A percentile compares a stretch with the other conserved stretches of the same genome.
These are phyloP conservation scores for Raphanus hybrid DNA, from an alignment of 441 rosid genomes.

Conservation along the genomic window DNA sequence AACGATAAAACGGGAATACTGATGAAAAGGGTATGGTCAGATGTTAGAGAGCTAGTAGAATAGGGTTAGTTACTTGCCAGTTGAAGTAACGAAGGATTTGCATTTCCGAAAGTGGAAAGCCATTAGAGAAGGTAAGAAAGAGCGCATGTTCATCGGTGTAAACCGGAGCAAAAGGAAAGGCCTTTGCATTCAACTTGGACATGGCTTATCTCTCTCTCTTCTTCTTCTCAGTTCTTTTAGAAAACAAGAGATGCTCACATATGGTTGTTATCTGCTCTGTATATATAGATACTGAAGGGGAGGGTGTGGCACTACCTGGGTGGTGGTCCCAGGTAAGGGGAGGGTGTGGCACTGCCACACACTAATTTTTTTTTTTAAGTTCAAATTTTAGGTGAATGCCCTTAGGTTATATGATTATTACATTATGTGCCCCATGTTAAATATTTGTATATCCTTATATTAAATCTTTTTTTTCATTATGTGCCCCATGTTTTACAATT, in stretches of 20 bases:
- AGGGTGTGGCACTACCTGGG: too few species aligned
- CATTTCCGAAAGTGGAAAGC: conserved; percentile 10
- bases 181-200: not conserved
- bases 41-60: not conserved
- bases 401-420: too few species aligned
- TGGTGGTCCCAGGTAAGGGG: too few species aligned
- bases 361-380: too few species aligned
- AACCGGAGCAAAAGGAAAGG: not conserved
- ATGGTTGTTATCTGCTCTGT: too few species aligned
- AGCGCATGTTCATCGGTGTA: not conserved
- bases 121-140: conserved; percentile 15
- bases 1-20: not conserved
- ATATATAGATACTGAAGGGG: too few species aligned
- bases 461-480: too few species aligned
- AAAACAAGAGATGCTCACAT: not conserved
- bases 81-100: not conserved
- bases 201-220: not conserved
- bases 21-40: not conserved
- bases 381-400: too few species aligned
- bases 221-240: not conserved
- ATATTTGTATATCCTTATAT: too few species aligned
- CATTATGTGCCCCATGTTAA: too few species aligned
- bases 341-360: too few species aligned
- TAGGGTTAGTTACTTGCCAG: conserved; percentile 18
- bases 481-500: too few species aligned